Percentiles rank a stretch among this genome's conserved stretches.
Evolutionary conservation across 2,329 filamentous ascomycete genomes (phyloP).

Genomic region (Diaporthe nobilis): DNA sequence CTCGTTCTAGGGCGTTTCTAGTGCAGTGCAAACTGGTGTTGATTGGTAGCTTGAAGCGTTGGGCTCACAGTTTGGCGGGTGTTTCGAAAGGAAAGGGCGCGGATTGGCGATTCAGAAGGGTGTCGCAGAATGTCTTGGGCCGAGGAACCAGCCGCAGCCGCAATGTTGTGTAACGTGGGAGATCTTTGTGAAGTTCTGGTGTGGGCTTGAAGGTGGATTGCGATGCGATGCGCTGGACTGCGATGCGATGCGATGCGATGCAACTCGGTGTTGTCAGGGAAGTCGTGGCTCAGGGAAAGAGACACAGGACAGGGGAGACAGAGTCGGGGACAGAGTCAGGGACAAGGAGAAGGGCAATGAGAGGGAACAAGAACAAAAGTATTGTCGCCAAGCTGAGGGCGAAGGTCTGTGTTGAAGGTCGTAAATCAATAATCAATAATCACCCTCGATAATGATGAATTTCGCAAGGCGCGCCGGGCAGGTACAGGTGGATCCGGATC

Average conservation of each 20-base stretch:
- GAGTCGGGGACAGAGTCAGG: not conserved
- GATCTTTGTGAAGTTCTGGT: not conserved
- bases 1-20: constrained; percentile 30
- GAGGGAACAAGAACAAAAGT: constrained; percentile 4
- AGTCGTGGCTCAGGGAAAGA: not conserved
- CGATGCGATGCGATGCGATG: not conserved
- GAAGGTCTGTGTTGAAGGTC: constrained; percentile 30
- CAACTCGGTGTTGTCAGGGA: not conserved
- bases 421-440: constrained; percentile 35
- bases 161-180: constrained; percentile 1
- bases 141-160: constrained; percentile 19
- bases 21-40: not conserved
- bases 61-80: constrained; percentile 3
- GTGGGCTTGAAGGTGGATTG: not conserved
- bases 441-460: constrained; percentile 32
- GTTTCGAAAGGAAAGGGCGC: constrained; percentile 19
- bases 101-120: constrained; percentile 9
- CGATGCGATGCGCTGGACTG: not conserved
- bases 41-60: not conserved
- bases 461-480: constrained; percentile 24
- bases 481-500: constrained; percentile 26
- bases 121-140: constrained; percentile 24
- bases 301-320: not conserved
- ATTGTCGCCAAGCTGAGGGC: constrained; percentile 28
- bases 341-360: not conserved